Base-by-base conservation (phyloP, 202 grass and related monocot genomes). In the Schoenoplectus tabernaemontani region DNA sequence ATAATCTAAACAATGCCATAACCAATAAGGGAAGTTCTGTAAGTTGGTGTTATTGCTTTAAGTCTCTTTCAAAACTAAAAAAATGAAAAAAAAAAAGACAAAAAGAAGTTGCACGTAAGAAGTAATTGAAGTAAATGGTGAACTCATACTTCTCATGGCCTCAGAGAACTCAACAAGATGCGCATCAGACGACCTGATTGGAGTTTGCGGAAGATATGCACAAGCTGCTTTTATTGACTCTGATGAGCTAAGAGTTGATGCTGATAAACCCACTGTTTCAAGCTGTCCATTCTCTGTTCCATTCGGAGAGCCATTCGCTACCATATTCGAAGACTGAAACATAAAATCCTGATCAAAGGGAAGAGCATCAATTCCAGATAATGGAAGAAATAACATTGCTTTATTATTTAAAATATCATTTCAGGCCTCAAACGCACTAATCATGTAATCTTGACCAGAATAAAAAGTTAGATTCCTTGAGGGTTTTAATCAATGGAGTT, bases 121-220 rank as follows among this genome's bases (percentile, higher is more conserved):
- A 69, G 75, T n/a, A 46, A 89, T n/a, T 26, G 15, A 74, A 84
- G 84, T 64, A 71, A 54, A 75, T 75, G 7, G 70, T 36, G 70
- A 59, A 43, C 67, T 77, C 80, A 74, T 90, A 93, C 94, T 93
- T 93, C 89, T 87, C 89, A 97, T 85, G 34, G 91, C 91, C 83
- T 92, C 89, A 15, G 94, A 91, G 83, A 97, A 97, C 72, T 93
- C 94, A 76, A 92, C 67, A 64, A 97, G 89, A 87, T 97, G 93
- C 30, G 87, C 89, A 85, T 97, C 93, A 22, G 87, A 90, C 60
- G 91, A 81, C 78, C 80, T 87, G 68, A 91, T 89, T 46, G 91
- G 93, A 53, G 86, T 87, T 77, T 89, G 83, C 48, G 89, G 87
- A 86, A 93, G 75, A 78, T 66, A 90, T 64, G 89, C 89, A 88